These are phyloP conservation scores for Lophiotrema nucula DNA, from an alignment of 495 filamentous ascomycete genomes.

Conservation along the genomic window DNA sequence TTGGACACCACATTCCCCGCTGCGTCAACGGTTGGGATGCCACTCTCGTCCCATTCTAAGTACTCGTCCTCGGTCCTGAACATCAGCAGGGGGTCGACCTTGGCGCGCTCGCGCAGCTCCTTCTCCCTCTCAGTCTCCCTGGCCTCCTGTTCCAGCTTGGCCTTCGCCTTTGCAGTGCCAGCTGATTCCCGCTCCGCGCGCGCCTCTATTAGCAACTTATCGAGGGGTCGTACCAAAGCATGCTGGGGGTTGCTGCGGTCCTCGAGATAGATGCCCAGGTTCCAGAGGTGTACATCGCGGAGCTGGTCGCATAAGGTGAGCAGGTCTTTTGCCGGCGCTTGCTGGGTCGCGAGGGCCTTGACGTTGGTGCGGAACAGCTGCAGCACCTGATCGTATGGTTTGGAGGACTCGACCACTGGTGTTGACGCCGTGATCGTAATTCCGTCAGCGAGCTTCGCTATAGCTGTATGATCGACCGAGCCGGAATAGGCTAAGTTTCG, in stretches of 20 bases:
- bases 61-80: conserved; percentile 61
- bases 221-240: conserved; percentile 84
- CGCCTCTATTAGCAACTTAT: conserved; percentile 65
- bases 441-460: conserved; percentile 30
- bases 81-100: conserved; percentile 48
- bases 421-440: conserved; percentile 10
- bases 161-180: conserved; percentile 57
- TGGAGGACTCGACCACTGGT: conserved; percentile 17
- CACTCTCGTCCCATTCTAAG: conserved; percentile 80
- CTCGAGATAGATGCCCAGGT: conserved; percentile 82
- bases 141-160: conserved; percentile 57
- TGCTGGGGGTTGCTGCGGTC: conserved; percentile 67
- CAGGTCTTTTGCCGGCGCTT: conserved; percentile 39
- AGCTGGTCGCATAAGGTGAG: conserved; percentile 63
- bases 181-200: conserved; percentile 65
- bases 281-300: conserved; percentile 74
- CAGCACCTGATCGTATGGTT: conserved; percentile 37
- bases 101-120: conserved; percentile 68
- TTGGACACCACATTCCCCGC: conserved; percentile 81
- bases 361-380: conserved; percentile 38
- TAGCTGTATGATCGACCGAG: conserved; percentile 14
- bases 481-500: conserved; percentile 38
- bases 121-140: conserved; percentile 52
- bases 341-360: conserved; percentile 27
- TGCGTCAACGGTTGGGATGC: conserved; percentile 72